A percentile compares a stretch with the other conserved stretches of the same genome.
Conservation (phyloP, 116 monocot species). For the Papilionanthe hybrid region DNA sequence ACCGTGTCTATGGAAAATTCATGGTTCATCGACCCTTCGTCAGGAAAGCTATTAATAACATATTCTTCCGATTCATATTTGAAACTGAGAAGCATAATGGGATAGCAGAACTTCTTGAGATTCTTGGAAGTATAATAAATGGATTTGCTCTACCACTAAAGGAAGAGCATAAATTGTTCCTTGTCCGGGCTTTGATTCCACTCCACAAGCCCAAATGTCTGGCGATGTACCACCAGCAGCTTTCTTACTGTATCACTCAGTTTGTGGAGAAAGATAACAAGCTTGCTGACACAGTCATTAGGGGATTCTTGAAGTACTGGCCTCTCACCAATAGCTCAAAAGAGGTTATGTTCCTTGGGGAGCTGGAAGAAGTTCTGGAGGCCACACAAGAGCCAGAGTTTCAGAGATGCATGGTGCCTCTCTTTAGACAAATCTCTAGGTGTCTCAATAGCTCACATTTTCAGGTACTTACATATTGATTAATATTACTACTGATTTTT, state of each 20-base stretch:
- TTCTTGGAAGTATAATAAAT: conserved; percentile 46
- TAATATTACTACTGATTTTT: neutral
- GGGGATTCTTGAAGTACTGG: conserved; percentile 51
- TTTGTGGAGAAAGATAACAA: conserved; percentile 59
- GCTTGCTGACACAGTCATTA: conserved; percentile 40
- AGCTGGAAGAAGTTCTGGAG: conserved; percentile 51
- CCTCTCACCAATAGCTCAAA: conserved; percentile 47
- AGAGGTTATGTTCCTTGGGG: conserved; percentile 48
- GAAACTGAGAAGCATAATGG: conserved; percentile 54
- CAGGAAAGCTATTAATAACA: conserved; percentile 41
- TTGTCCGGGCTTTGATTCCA: conserved; percentile 38
- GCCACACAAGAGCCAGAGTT: conserved; percentile 35
- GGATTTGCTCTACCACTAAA: conserved; percentile 48
- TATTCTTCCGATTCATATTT: conserved; percentile 50
- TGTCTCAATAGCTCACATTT: conserved; percentile 47
- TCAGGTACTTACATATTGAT: conserved; percentile 25
- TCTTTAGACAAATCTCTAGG: conserved; percentile 36
- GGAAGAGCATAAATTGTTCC: conserved; percentile 49
- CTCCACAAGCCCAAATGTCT: conserved; percentile 44
- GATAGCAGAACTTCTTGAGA: conserved; percentile 44
- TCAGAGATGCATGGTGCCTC: conserved; percentile 41
- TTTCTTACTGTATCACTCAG: conserved; percentile 40
- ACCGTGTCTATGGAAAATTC: conserved; percentile 50
- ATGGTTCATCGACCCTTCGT: conserved; percentile 48
- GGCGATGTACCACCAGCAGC: conserved; percentile 39